These are phyloP conservation scores for Bipolaris victoriae DNA, from an alignment of 2,329 filamentous ascomycete genomes.

Conservation along the genomic window DNA sequence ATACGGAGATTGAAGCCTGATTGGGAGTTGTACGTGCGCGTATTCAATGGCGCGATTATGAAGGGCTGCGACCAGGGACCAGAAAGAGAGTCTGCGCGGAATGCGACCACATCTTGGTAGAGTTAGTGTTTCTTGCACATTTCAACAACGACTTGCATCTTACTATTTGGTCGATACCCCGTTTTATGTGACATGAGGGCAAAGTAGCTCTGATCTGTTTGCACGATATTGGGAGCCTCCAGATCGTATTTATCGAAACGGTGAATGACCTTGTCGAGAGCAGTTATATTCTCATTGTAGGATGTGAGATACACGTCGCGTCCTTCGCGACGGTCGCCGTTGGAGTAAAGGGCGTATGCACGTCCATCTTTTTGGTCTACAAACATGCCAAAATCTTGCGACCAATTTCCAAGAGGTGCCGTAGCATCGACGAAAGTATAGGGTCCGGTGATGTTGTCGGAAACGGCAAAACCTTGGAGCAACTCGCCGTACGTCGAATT, in stretches of 20 bases:
- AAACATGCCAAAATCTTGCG: conserved; percentile 67
- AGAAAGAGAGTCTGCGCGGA: conserved; percentile 58
- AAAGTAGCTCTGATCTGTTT: conserved; percentile 66
- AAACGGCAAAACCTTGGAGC: conserved; percentile 62
- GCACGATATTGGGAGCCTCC: conserved; percentile 65
- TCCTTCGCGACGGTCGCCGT: conserved; percentile 61
- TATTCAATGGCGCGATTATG: conserved; percentile 59
- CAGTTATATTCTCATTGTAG: conserved; percentile 61
- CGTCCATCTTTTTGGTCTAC: conserved; percentile 64
- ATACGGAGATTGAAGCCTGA: conserved; percentile 59
- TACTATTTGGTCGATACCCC: conserved; percentile 65
- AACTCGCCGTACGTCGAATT: conserved; percentile 63
- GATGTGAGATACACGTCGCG: conserved; percentile 64
- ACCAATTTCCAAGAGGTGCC: conserved; percentile 66
- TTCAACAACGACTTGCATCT: neutral
- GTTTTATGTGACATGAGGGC: conserved; percentile 69
- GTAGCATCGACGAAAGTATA: conserved; percentile 62
- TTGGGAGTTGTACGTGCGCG: conserved; percentile 60
- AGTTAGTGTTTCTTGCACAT: conserved; percentile 3
- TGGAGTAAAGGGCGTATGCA: conserved; percentile 65
- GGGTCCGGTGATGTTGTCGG: conserved; percentile 60
- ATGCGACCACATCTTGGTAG: conserved; percentile 59
- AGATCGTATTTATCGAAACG: conserved; percentile 66
- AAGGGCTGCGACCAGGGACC: conserved; percentile 63
- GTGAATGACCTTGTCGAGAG: conserved; percentile 59